Evolutionary conservation across 2,329 filamentous ascomycete species (phyloP).

Genomic region (Tolypocladium pustulatum): DNA sequence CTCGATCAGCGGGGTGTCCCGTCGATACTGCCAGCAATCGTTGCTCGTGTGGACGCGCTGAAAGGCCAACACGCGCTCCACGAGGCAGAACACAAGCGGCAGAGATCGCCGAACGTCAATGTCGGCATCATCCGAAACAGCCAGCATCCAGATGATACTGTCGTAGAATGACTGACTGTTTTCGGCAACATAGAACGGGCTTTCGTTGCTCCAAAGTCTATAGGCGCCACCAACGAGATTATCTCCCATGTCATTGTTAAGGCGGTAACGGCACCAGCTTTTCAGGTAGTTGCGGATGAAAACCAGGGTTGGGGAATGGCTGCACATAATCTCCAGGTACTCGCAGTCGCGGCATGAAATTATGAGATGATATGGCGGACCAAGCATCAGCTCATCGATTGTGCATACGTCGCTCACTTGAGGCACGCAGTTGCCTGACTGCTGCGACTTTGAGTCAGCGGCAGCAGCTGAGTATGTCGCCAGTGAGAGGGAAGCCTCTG

Average conservation of each 20-base stretch:
- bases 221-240: neutral
- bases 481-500: neutral
- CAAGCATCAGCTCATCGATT: neutral
- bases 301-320: neutral
- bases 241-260: neutral
- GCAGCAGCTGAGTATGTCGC: neutral
- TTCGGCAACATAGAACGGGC: neutral
- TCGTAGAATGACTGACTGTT: neutral
- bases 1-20: neutral
- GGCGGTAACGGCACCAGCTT: neutral
- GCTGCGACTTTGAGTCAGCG: neutral
- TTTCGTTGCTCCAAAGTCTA: neutral
- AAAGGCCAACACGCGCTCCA: neutral
- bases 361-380: neutral
- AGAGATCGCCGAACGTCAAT: neutral
- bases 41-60: neutral
- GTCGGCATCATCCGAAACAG: too few species aligned
- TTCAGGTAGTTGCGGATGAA: neutral
- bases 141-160: neutral
- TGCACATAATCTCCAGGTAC: neutral
- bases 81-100: neutral
- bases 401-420: neutral
- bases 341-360: neutral
- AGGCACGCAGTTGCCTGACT: neutral
- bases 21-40: neutral